A percentile compares a stretch with the other conserved stretches of the same genome.
phyloP scores from a whole-genome alignment of 176 grass and related monocot genomes.

The Ananas comosus region DNA sequence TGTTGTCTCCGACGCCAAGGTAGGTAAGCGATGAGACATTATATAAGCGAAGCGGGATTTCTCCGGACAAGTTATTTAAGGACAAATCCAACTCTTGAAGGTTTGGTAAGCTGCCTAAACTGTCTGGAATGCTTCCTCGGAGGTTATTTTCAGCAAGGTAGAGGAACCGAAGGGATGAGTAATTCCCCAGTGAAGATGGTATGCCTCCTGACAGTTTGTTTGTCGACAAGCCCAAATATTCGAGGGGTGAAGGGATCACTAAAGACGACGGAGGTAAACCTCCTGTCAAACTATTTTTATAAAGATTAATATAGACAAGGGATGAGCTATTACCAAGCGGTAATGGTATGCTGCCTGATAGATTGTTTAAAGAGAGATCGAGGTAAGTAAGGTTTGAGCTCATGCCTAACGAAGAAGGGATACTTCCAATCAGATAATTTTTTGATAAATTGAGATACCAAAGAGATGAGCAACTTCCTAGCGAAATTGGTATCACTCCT shows the following conservation, averaged over 20 bases:
- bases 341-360: too few relatives aligned
- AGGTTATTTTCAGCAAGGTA: constrained; percentile 24
- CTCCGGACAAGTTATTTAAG: constrained; percentile 31
- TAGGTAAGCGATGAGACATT: constrained; percentile 28
- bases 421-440: too few relatives aligned
- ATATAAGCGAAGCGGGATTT: constrained; percentile 17
- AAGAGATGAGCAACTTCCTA: too few relatives aligned
- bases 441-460: too few relatives aligned
- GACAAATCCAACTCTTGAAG: constrained; percentile 21
- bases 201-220: constrained; percentile 35
- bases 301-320: constrained; percentile 20
- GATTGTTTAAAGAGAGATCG: too few relatives aligned
- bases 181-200: constrained; percentile 31
- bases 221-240: constrained; percentile 11
- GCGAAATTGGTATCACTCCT: too few relatives aligned
- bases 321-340: constrained; percentile 28
- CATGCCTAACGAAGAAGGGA: too few relatives aligned
- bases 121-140: constrained; percentile 39
- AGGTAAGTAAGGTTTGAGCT: too few relatives aligned
- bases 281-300: constrained; percentile 26
- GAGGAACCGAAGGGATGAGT: constrained; percentile 20
- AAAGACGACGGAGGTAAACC: constrained; percentile 15
- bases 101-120: constrained; percentile 11
- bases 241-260: constrained; percentile 14
- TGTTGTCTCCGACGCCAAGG: constrained; percentile 29